Evolutionary conservation across 352 stramenopile species (phyloP).

Genomic region (Albugo laibachii): DNA sequence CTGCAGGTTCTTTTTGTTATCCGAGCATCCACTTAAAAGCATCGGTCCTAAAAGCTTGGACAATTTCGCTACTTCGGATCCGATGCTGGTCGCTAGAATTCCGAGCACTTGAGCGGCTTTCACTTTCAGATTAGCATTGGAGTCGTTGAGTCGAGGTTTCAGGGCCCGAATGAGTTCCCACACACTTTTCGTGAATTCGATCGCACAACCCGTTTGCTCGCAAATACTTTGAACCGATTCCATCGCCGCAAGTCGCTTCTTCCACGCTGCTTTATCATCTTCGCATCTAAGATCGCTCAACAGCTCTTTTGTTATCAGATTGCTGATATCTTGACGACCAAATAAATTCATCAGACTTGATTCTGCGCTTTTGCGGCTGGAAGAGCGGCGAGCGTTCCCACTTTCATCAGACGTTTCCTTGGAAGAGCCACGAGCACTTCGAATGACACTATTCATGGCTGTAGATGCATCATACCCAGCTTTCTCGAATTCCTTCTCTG

Average conservation of each 20-base stretch:
- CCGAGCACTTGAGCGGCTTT: conserved; percentile 71
- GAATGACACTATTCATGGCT: conserved; percentile 30
- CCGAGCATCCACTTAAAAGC: conserved; percentile 44
- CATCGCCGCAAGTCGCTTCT: conserved; percentile 68
- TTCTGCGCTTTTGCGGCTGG: conserved; percentile 7
- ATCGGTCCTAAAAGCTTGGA: conserved; percentile 55
- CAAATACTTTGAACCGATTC: conserved; percentile 59
- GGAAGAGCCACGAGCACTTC: conserved; percentile 28
- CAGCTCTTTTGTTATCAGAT: conserved; percentile 72
- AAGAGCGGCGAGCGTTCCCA: not conserved
- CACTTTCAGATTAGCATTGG: conserved; percentile 75
- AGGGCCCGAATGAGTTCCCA: conserved; percentile 51
- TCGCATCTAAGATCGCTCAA: conserved; percentile 73
- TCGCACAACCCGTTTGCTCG: conserved; percentile 43
- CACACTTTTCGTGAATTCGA: conserved; percentile 69
- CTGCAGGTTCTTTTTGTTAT: conserved; percentile 84
- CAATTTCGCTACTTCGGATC: conserved; percentile 55
- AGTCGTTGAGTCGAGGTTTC: conserved; percentile 63
- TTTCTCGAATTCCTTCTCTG: conserved; percentile 69
- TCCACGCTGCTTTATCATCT: conserved; percentile 68
- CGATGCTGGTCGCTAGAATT: conserved; percentile 49
- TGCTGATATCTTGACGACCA: conserved; percentile 53
- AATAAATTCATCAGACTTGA: conserved; percentile 35
- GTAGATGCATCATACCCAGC: conserved; percentile 46
- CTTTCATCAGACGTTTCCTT: conserved; percentile 16